Evolutionary conservation across 805 yeast genomes (phyloP).

Genomic region (Osmozyma mogii): DNA sequence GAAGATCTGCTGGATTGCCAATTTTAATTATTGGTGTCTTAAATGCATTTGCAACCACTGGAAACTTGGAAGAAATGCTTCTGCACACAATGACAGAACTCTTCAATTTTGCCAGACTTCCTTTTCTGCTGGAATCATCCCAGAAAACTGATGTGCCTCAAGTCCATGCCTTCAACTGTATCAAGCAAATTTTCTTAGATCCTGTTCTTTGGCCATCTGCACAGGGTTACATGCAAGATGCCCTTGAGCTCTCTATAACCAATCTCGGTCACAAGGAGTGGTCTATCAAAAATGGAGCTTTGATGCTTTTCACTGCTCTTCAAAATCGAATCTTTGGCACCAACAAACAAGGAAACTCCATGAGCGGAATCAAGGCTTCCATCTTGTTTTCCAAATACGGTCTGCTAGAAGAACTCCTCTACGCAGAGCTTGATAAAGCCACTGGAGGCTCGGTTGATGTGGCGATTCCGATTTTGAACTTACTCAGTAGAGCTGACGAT

Average conservation of each 20-base stretch:
- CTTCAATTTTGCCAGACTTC: constrained; percentile 35
- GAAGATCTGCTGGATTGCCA: constrained; percentile 93
- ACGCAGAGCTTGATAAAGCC: constrained; percentile 29
- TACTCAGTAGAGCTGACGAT: constrained; percentile 61
- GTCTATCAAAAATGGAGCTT: constrained; percentile 88
- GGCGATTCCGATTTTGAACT: constrained; percentile 67
- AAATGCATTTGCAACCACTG: constrained; percentile 32
- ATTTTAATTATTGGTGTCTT: constrained; percentile 67
- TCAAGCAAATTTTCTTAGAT: constrained; percentile 68
- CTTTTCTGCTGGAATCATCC: constrained; percentile 39
- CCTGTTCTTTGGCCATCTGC: constrained; percentile 51
- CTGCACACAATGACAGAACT: constrained; percentile 44
- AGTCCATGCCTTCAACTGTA: constrained; percentile 87
- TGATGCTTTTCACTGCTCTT: constrained; percentile 83
- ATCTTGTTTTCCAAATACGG: constrained; percentile 63
- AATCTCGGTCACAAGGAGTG: constrained; percentile 64
- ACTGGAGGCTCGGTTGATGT: constrained; percentile 33
- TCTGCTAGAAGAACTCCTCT: constrained; percentile 43
- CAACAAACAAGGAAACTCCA: constrained; percentile 27
- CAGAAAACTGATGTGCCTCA: constrained; percentile 71
- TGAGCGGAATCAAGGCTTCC: constrained; percentile 43
- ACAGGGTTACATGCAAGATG: constrained; percentile 28
- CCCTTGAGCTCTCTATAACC: constrained; percentile 51
- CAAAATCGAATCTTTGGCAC: constrained; percentile 76
- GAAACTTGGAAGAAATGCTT: constrained; percentile 30